Evolutionary conservation across 2,329 filamentous ascomycete species (phyloP).

Genomic region (Penicillium griseofulvum): DNA sequence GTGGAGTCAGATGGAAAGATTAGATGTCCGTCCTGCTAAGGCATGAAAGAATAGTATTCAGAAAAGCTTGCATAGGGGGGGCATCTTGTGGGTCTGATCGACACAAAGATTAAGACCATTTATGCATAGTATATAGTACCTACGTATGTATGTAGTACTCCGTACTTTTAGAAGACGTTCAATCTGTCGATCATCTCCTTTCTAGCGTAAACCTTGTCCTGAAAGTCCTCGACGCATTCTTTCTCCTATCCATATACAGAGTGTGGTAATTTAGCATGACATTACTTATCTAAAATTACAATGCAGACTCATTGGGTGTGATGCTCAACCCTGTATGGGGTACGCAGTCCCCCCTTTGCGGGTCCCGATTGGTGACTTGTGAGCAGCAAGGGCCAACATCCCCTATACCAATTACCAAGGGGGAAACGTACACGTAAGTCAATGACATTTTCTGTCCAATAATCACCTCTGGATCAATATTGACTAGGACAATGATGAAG

Average conservation of each 20-base stretch:
- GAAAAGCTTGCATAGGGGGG: neutral
- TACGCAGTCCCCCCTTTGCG: conserved; percentile 3
- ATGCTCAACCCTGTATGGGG: neutral
- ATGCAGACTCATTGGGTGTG: conserved; percentile 4
- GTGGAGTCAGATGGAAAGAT: conserved; percentile 3
- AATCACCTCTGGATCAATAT: conserved; percentile 4
- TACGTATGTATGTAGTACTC: neutral
- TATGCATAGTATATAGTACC: conserved; percentile 1
- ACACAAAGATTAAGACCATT: conserved; percentile 15
- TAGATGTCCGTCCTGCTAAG: neutral
- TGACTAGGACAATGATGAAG: neutral
- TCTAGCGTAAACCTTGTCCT: conserved; percentile 18
- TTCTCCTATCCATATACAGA: conserved; percentile 12
- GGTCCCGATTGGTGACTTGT: neutral
- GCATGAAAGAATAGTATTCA: neutral
- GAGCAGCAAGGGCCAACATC: conserved; percentile 6
- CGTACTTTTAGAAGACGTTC: conserved; percentile 16
- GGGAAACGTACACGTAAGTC: conserved; percentile 10
- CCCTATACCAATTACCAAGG: conserved; percentile 12
- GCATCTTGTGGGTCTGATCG: conserved; percentile 17
- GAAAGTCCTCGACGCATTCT: conserved; percentile 11
- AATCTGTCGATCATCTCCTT: conserved; percentile 20
- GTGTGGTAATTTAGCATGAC: conserved; percentile 1
- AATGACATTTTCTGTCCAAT: conserved; percentile 4
- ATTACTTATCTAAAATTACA: conserved; percentile 1